Percentiles rank a stretch among this genome's conserved stretches.
These are phyloP conservation scores for Diaporthe citri DNA, from an alignment of 2,329 filamentous ascomycete genomes.

Conservation along the genomic window DNA sequence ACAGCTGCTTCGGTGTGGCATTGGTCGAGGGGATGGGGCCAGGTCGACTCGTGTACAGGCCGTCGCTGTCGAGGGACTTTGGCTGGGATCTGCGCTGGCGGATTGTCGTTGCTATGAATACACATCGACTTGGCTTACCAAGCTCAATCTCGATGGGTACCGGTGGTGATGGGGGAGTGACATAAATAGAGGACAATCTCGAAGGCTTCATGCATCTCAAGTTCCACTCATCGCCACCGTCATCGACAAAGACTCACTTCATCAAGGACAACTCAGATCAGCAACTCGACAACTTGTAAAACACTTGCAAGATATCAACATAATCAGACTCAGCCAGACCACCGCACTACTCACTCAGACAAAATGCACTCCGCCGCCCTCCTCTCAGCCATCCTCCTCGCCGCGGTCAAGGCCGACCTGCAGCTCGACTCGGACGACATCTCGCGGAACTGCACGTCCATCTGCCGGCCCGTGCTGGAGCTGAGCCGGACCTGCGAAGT, in stretches of 20 bases:
- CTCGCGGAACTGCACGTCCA: conserved; percentile 50
- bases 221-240: background rate
- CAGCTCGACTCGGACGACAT: conserved; percentile 51
- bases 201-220: background rate
- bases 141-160: conserved; percentile 19
- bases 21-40: conserved; percentile 8
- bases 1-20: conserved; percentile 21
- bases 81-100: conserved; percentile 20
- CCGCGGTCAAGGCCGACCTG: conserved; percentile 48
- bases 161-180: background rate
- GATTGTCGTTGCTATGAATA: conserved; percentile 31
- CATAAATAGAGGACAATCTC: conserved; percentile 28
- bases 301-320: background rate
- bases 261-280: background rate
- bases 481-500: conserved; percentile 57
- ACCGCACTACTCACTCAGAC: background rate
- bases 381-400: conserved; percentile 47
- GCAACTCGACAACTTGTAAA: background rate
- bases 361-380: conserved; percentile 49
- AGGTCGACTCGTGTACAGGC: conserved; percentile 24
- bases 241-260: background rate
- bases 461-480: conserved; percentile 53
- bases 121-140: conserved; percentile 20
- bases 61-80: background rate
- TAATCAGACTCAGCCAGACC: background rate